Evolutionary conservation across 2,329 filamentous ascomycete genomes (phyloP), one percentile per base, ranked within the genome.

Genomic region (Aspergillus sergii): DNA sequence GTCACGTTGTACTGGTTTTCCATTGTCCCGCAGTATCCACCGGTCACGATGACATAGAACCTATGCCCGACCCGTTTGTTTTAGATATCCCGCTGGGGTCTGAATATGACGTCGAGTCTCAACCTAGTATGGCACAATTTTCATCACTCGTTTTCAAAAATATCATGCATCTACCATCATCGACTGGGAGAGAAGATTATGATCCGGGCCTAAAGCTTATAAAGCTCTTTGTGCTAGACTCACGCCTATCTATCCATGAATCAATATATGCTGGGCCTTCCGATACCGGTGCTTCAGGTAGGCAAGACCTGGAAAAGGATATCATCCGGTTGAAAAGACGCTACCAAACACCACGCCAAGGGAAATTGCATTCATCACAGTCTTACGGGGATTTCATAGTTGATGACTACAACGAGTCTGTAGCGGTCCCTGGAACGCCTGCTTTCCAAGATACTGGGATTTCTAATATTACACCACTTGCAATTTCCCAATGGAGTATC

Each of bases 171-270:
- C 65, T 68, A 8, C 64, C 65, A 28, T 59, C 65, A n/a, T 43
- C 63, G 14, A 54, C 60, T 8, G 57, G 62, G 32, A 70, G 62
- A n/a, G 62, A 65, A 28, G 46, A 67, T 5, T 65, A 71, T 55
- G 67, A 71, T 14, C 65, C 64, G 9, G 57, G 64, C 32, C 48
- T 73, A 34, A 73, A 62, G 23, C 65, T 80, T n/a, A 60, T 77
- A 36, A 79, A 80, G 60, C 71, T 78, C 41, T 77, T 80, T 53
- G 68, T 72, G 55, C 64, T 78, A 26, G 72, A 76, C 59, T 71
- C 73, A 6, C 66, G 69, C 28, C 67, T 76, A 50, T 69, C 73
- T 26, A 60, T 80, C n/a, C 71, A 72, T 51, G 77, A 80, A 66
- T 72, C 73, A 14, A 55, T 78, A 32, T 79, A 76, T 62, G 65